These are phyloP conservation scores for Eucalyptus curtisii DNA, from an alignment of 345 rosid genomes.

Conservation along the genomic window DNA sequence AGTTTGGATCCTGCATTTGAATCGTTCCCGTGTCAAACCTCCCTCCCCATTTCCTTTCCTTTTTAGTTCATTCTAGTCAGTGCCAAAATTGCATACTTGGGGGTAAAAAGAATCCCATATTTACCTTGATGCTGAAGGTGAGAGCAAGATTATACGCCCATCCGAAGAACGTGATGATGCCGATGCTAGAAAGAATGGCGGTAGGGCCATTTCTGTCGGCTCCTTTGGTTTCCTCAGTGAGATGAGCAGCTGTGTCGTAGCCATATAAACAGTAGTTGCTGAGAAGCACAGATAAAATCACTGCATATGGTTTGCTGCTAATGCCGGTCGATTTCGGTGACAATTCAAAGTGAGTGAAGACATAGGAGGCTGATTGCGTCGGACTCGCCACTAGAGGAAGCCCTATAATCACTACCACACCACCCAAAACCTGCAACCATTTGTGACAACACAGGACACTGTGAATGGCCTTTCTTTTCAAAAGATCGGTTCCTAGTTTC, in stretches of 20 bases:
- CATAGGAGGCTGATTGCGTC: constrained; percentile 1
- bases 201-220: not conserved
- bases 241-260: constrained; percentile 7
- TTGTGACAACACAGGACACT: not conserved
- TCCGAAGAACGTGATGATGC: constrained; percentile 2
- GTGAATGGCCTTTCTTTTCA: not conserved
- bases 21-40: not conserved
- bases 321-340: not conserved
- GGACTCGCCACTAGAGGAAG: not conserved
- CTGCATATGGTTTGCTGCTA: constrained; percentile 1
- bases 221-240: constrained; percentile 7
- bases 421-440: not conserved
- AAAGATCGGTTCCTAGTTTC: not conserved
- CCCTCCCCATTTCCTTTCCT: not conserved
- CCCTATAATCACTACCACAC: not conserved
- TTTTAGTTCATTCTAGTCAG: not conserved
- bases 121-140: constrained; percentile 4
- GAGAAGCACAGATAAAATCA: not conserved
- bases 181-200: not conserved
- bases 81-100: not conserved
- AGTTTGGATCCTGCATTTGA: not conserved
- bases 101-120: not conserved
- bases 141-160: constrained; percentile 1
- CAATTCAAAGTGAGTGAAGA: not conserved
- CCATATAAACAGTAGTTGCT: constrained; percentile 7